These are phyloP conservation scores for Pholiota microspora DNA, from an alignment of 768 basidiomycete species.

Conservation along the genomic window DNA sequence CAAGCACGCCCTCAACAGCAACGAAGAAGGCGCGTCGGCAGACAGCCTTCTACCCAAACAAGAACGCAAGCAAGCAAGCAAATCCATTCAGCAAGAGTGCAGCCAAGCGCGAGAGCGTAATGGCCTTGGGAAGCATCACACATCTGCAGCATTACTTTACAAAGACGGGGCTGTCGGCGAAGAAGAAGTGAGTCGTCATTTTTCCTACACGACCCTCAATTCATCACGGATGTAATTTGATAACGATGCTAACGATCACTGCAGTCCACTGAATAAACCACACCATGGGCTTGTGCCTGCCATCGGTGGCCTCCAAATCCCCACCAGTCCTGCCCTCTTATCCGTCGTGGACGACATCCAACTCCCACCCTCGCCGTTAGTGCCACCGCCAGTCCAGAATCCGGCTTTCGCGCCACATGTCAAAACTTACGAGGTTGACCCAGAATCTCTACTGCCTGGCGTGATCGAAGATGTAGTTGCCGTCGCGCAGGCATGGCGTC, in stretches of 20 bases:
- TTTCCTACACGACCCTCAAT: neutral
- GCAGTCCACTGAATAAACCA: constrained; percentile 44
- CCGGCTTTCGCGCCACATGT: constrained; percentile 52
- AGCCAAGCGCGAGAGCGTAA: constrained; percentile 90
- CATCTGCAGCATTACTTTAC: constrained; percentile 95
- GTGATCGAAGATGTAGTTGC: constrained; percentile 72
- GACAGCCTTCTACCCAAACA: constrained; percentile 77
- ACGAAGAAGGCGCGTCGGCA: constrained; percentile 57
- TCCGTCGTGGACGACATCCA: constrained; percentile 47
- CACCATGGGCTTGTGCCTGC: constrained; percentile 72
- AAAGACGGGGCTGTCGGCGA: constrained; percentile 75
- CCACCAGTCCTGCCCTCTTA: constrained; percentile 26
- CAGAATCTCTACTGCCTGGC: constrained; percentile 72
- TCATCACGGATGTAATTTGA: neutral
- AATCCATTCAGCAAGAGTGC: constrained; percentile 91
- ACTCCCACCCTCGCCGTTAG: constrained; percentile 67
- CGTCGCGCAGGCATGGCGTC: constrained; percentile 62
- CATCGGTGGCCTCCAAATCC: constrained; percentile 59
- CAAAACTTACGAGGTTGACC: constrained; percentile 70
- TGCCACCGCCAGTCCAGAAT: constrained; percentile 41
- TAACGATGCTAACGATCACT: constrained; percentile 2
- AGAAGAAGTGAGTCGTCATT: constrained; percentile 58
- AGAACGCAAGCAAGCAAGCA: constrained; percentile 64
- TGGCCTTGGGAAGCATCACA: constrained; percentile 94
- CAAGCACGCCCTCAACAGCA: constrained; percentile 16